Percentiles rank a stretch among this genome's conserved stretches.
These are phyloP conservation scores for Tetratostichococcus sp. DNA, from an alignment of 139 green algal genomes.

Conservation along the genomic window DNA sequence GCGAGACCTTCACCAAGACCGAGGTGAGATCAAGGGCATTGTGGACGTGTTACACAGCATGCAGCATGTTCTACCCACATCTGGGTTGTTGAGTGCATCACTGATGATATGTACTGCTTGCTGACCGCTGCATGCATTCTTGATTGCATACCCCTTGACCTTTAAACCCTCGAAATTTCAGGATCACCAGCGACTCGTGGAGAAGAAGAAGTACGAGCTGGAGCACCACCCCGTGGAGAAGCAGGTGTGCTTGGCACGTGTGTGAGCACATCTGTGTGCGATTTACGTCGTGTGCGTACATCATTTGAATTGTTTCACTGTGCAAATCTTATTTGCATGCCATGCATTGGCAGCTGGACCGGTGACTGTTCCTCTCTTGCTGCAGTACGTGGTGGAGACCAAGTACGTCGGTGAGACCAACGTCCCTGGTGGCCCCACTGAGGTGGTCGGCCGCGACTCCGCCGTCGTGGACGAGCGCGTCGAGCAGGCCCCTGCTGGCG, in stretches of 20 bases:
- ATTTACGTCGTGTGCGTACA: too few relatives aligned
- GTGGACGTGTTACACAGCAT: too few relatives aligned
- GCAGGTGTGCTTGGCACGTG: background rate
- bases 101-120: too few relatives aligned
- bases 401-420: background rate
- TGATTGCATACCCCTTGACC: too few relatives aligned
- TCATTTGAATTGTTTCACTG: too few relatives aligned
- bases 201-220: background rate
- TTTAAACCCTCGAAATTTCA: too few relatives aligned
- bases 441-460: background rate
- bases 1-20: conserved; percentile 1
- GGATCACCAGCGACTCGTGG: background rate
- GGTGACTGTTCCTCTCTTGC: background rate
- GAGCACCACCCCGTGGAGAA: background rate
- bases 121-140: too few relatives aligned
- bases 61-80: too few relatives aligned
- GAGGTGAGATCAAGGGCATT: too few relatives aligned
- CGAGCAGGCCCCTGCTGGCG: background rate
- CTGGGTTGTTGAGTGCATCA: too few relatives aligned
- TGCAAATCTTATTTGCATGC: too few relatives aligned
- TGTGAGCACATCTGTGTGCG: background rate
- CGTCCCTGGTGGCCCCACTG: background rate
- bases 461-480: background rate
- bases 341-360: too few relatives aligned
- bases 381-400: background rate